phyloP scores from a whole-genome alignment of 306 rosid genomes.

The Sesbania bispinosa region DNA sequence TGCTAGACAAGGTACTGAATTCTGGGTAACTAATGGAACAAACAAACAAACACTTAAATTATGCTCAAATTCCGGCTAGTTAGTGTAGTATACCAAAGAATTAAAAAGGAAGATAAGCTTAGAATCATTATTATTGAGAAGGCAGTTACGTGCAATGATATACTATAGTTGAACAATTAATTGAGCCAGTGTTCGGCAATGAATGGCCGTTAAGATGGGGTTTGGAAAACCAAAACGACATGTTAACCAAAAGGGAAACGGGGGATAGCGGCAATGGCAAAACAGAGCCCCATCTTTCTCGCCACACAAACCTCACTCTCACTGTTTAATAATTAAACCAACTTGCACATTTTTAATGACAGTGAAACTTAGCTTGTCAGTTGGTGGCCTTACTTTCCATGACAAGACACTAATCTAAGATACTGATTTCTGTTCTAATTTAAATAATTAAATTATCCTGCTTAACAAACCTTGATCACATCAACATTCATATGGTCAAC shows the following conservation, averaged over 20 bases:
- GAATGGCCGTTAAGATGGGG: slow-evolving; percentile 33
- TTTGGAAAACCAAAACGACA: slow-evolving; percentile 56
- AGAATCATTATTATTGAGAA: not conserved
- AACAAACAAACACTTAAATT: slow-evolving; percentile 10
- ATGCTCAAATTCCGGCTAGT: slow-evolving; percentile 8
- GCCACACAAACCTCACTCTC: not conserved
- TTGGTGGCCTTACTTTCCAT: slow-evolving; percentile 39
- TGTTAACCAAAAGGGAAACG: slow-evolving; percentile 34
- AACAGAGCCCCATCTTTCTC: slow-evolving; percentile 9
- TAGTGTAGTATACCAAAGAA: too few relatives aligned
- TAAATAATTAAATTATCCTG: not conserved
- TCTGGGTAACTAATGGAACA: slow-evolving; percentile 3
- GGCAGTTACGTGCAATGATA: slow-evolving; percentile 42
- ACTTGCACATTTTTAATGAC: not conserved
- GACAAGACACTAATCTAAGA: slow-evolving; percentile 20
- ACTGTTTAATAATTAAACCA: not conserved
- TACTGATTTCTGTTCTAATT: not conserved
- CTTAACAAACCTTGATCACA: not conserved
- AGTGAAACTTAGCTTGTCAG: slow-evolving; percentile 48
- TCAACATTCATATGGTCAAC: not conserved
- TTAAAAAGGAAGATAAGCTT: not conserved
- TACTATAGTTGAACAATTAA: slow-evolving; percentile 2
- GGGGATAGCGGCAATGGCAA: slow-evolving; percentile 24
- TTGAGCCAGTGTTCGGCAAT: not conserved
- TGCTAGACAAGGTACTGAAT: not conserved